phyloP scores from a whole-genome alignment of 2,329 filamentous ascomycete species.

The Sporothrix protearum region DNA sequence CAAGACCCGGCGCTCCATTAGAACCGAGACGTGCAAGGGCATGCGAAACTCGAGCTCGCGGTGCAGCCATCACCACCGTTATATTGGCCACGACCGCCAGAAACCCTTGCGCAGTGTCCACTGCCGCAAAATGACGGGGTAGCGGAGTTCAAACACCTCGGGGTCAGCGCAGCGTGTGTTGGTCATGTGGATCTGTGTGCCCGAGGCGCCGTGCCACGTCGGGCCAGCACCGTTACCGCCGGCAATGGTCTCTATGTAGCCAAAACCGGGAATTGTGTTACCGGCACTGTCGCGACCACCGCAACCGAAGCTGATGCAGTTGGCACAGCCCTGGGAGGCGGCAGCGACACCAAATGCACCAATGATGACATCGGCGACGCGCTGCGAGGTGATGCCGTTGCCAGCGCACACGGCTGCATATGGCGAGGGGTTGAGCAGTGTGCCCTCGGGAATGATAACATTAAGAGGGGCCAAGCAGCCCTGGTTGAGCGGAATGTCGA shows the following conservation, averaged over 20 bases:
- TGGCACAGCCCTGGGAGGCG: slow-evolving; percentile 36
- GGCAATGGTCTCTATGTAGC: slow-evolving; percentile 36
- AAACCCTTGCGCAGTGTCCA: slow-evolving; percentile 34
- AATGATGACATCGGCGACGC: slow-evolving; percentile 37
- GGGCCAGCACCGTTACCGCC: slow-evolving; percentile 36
- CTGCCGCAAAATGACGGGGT: slow-evolving; percentile 35
- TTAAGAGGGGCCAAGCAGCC: slow-evolving; percentile 39
- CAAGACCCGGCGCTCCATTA: not conserved
- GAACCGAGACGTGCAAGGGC: not conserved
- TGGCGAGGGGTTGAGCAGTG: slow-evolving; percentile 35
- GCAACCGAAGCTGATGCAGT: slow-evolving; percentile 36
- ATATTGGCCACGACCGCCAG: slow-evolving; percentile 34
- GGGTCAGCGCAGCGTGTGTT: slow-evolving; percentile 36
- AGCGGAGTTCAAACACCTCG: slow-evolving; percentile 37
- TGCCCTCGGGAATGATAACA: slow-evolving; percentile 35
- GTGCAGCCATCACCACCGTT: slow-evolving; percentile 37
- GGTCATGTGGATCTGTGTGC: slow-evolving; percentile 34
- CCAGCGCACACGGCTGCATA: slow-evolving; percentile 42
- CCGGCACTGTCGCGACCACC: slow-evolving; percentile 19
- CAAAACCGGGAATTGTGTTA: slow-evolving; percentile 30
- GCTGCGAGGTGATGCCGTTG: slow-evolving; percentile 35
- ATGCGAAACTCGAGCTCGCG: slow-evolving; percentile 37
- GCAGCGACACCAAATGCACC: slow-evolving; percentile 32
- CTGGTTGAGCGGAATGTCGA: slow-evolving; percentile 41
- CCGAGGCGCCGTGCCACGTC: slow-evolving; percentile 33